Conservation (phyloP, 768 basidiomycete species). For the Boletus rubroflammeus region DNA sequence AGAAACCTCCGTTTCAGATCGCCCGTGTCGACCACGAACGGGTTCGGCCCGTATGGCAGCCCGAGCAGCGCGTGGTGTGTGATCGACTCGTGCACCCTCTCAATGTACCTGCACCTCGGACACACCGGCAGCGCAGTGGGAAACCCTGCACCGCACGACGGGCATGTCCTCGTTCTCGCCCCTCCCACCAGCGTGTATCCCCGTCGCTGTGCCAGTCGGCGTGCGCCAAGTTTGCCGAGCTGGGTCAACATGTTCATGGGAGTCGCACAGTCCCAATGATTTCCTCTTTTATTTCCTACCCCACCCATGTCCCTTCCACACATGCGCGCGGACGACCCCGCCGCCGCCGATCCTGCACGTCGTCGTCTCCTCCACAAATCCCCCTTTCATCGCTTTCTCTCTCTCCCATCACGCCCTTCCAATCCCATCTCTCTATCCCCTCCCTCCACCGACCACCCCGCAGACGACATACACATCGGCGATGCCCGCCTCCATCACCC, state of each 20-base stretch:
- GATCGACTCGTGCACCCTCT: conserved; percentile 48
- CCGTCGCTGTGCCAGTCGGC: conserved; percentile 15
- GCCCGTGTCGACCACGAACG: conserved; percentile 62
- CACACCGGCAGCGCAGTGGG: conserved; percentile 73
- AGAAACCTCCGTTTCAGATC: conserved; percentile 65
- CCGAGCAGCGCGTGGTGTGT: conserved; percentile 70
- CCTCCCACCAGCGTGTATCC: conserved; percentile 8
- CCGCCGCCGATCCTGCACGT: conserved; percentile 44
- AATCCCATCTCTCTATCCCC: neutral
- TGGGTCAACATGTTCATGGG: conserved; percentile 15
- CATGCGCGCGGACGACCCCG: conserved; percentile 40
- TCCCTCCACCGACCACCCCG: neutral
- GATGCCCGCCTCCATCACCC: conserved; percentile 17
- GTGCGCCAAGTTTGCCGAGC: conserved; percentile 9
- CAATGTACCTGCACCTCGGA: conserved; percentile 64
- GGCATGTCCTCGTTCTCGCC: conserved; percentile 39
- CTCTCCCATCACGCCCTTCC: conserved; percentile 29
- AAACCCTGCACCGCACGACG: conserved; percentile 57
- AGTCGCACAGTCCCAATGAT: neutral
- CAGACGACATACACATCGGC: conserved; percentile 34
- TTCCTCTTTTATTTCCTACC: conserved; percentile 1
- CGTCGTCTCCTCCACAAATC: conserved; percentile 41
- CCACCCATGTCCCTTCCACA: conserved; percentile 31
- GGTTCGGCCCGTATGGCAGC: conserved; percentile 58
- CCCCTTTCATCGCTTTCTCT: conserved; percentile 31